phyloP scores from a whole-genome alignment of 257 asterid genomes.

The Knoxia roxburghii region DNA sequence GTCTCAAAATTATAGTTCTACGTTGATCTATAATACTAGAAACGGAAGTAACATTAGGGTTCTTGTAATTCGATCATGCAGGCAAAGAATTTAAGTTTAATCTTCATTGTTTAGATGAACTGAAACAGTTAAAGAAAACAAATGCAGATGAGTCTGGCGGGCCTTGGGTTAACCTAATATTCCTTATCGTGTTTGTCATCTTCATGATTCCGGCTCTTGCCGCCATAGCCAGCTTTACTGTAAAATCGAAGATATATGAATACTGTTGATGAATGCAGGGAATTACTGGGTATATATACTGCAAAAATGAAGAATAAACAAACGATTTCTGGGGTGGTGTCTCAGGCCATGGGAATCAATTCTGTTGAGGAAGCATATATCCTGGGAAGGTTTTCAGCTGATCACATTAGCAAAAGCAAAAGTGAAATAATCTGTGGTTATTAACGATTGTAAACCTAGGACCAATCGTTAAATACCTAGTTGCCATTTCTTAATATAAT shows the following conservation, averaged over 20 bases:
- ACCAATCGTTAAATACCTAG: background rate
- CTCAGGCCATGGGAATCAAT: constrained; percentile 8
- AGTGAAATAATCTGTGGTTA: constrained; percentile 5
- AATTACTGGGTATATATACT: background rate
- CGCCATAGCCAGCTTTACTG: background rate
- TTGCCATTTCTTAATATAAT: too few relatives aligned
- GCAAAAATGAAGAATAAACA: background rate
- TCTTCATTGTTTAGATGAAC: background rate
- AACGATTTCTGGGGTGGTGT: background rate
- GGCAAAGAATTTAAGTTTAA: too few relatives aligned
- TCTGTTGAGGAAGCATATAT: background rate
- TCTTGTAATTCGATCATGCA: too few relatives aligned
- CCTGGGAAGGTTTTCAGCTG: background rate
- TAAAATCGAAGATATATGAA: too few relatives aligned
- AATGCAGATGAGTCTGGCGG: background rate
- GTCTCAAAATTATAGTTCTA: too few relatives aligned
- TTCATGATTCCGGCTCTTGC: constrained; percentile 9
- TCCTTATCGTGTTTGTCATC: constrained; percentile 5
- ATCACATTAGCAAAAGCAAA: constrained; percentile 9
- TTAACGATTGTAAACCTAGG: background rate
- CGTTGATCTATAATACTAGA: too few relatives aligned
- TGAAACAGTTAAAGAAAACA: background rate
- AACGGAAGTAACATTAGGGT: too few relatives aligned
- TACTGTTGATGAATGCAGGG: too few relatives aligned
- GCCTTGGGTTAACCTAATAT: background rate